phyloP scores from a whole-genome alignment of 352 stramenopile genomes.

The Globisporangium okanoganense region DNA sequence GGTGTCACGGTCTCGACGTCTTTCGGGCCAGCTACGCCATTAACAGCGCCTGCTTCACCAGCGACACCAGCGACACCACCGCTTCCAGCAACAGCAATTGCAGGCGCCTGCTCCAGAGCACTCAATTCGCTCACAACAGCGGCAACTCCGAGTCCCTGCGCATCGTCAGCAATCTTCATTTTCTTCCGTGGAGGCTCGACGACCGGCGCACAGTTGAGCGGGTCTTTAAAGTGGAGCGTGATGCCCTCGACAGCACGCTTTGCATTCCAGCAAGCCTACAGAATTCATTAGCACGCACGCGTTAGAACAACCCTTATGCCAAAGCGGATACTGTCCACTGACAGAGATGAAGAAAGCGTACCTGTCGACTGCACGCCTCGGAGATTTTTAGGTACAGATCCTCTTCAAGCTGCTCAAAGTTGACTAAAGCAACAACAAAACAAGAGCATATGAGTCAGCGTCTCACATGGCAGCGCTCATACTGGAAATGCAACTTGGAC shows the following conservation, averaged over 20 bases:
- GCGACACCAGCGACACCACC: neutral
- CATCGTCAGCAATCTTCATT: slow-evolving; percentile 45
- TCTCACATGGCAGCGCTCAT: neutral
- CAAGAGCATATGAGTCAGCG: neutral
- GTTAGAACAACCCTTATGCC: neutral
- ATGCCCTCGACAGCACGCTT: slow-evolving; percentile 77
- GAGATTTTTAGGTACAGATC: slow-evolving; percentile 71
- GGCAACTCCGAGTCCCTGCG: neutral
- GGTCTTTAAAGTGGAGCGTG: slow-evolving; percentile 73
- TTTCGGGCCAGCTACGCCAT: slow-evolving; percentile 16
- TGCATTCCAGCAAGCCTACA: slow-evolving; percentile 62
- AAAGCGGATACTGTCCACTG: too few species aligned
- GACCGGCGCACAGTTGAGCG: slow-evolving; percentile 63
- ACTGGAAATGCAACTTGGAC: neutral
- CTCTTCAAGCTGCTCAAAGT: slow-evolving; percentile 82
- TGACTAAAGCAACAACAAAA: slow-evolving; percentile 31
- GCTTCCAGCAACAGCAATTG: neutral
- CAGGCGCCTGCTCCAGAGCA: slow-evolving; percentile 2
- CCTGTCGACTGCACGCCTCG: slow-evolving; percentile 56
- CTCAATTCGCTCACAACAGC: neutral
- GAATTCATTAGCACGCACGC: neutral
- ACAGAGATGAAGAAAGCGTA: slow-evolving; percentile 9
- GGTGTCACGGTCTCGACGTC: slow-evolving; percentile 38
- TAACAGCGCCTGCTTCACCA: slow-evolving; percentile 15
- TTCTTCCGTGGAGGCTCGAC: slow-evolving; percentile 69